These are phyloP conservation scores for Cutaneotrichosporon spelunceum DNA, from an alignment of 1,284 basidiomycete species.

Conservation along the genomic window DNA sequence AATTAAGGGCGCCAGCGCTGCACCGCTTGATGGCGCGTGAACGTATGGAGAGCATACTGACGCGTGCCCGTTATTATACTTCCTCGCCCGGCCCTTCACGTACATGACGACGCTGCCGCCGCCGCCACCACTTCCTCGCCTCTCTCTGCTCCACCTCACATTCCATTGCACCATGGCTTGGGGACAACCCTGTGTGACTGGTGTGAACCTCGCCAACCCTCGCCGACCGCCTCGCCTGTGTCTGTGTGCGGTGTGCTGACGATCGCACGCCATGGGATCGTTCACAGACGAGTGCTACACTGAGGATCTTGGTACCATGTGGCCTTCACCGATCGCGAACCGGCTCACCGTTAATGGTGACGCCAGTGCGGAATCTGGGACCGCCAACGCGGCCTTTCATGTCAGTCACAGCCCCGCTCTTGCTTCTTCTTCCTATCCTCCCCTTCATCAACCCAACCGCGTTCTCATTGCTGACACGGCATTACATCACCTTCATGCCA, in stretches of 20 bases:
- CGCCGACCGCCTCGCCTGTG: background rate
- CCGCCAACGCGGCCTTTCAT: slow-evolving; percentile 4
- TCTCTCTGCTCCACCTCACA: background rate
- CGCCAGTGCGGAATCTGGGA: background rate
- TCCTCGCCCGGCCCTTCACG: background rate
- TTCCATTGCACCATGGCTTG: background rate
- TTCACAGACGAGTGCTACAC: slow-evolving; percentile 18
- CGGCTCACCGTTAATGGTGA: slow-evolving; percentile 10
- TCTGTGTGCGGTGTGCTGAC: background rate
- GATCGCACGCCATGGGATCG: background rate
- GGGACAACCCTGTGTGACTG: background rate
- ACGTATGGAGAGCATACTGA: background rate
- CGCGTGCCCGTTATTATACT: background rate
- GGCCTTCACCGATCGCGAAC: slow-evolving; percentile 23
- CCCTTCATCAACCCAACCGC: background rate
- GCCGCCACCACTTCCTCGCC: background rate
- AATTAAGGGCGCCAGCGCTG: background rate
- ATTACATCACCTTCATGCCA: background rate
- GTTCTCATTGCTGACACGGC: background rate
- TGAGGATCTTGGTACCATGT: slow-evolving; percentile 23
- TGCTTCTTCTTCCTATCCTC: background rate
- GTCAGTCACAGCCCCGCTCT: slow-evolving; percentile 1
- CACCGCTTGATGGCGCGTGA: background rate
- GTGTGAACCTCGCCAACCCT: background rate
- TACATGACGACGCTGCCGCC: background rate